These are phyloP conservation scores for Ampelocalamus luodianensis DNA, from an alignment of 176 grass and related monocot genomes.

Conservation along the genomic window DNA sequence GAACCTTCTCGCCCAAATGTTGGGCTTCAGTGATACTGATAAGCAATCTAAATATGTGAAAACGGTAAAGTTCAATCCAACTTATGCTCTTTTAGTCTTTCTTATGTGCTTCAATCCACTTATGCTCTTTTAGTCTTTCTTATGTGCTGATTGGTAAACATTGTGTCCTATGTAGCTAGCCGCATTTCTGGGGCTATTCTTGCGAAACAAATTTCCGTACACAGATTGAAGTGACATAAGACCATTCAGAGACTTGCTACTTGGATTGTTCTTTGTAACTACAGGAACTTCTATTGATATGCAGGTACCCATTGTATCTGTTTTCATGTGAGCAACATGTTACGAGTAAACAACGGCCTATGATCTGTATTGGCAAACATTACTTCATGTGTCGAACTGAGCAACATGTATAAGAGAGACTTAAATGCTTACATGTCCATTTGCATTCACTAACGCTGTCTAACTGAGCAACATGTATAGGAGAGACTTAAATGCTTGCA, in stretches of 20 bases:
- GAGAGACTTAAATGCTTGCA: too few relatives aligned
- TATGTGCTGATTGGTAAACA: constrained; percentile 25
- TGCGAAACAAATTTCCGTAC: constrained; percentile 96
- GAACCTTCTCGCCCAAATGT: constrained; percentile 89
- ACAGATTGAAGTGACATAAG: constrained; percentile 99
- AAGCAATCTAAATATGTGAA: constrained; percentile 45
- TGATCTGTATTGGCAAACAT: constrained; percentile 12
- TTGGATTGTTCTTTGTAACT: constrained; percentile 97
- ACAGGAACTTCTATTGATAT: constrained; percentile 97
- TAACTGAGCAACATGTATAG: too few relatives aligned
- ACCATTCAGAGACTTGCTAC: constrained; percentile 93
- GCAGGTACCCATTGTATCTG: constrained; percentile 52
- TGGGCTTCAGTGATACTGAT: constrained; percentile 99
- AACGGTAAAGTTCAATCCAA: not conserved
- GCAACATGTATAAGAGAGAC: not conserved
- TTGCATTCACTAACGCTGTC: constrained; percentile 3
- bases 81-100: too few relatives aligned
- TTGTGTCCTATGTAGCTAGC: constrained; percentile 64
- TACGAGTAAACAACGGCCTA: not conserved
- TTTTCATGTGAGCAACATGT: not conserved
- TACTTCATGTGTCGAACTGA: constrained; percentile 14
- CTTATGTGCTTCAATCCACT: not conserved
- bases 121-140: constrained; percentile 33
- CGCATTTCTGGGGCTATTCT: constrained; percentile 96
- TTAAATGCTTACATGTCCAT: not conserved